Base-by-base conservation (phyloP, 805 yeast genomes). In the Metschnikowia noctiluminum region DNA sequence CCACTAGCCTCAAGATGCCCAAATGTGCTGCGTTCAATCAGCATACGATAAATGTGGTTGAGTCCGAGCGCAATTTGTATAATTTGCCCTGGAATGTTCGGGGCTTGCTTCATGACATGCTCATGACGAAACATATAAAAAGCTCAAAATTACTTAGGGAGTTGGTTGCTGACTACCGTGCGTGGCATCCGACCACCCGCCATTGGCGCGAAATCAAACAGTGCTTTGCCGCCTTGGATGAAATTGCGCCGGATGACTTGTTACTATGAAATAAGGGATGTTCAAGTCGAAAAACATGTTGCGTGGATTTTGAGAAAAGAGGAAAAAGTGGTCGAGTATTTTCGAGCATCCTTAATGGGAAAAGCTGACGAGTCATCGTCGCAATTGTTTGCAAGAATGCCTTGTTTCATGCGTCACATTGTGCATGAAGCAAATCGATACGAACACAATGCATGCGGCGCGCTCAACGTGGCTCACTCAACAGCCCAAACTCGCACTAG, bases 81-180 rank as follows among this genome's bases (percentile, higher is more conserved):
- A 58, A 61, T 36, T 41, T 73, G 21, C 75, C 78, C 3, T 72
- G 76, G 76, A 63, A 63, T 42, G 52, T 69, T 7, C 62, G 77
- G 27, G 69, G 69, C n/a, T 52, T 71, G 35, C 39, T 73, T 11
- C 62, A 72, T 35, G 74, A 71, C 43, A 56, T 73, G 36, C 48
- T 64, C 15, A 53, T 57, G 30, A 56, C 69, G 15, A 65, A 65
- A 45, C 67, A 72, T 52, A 62, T 73, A 11, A 53, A 55, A 7
- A 63, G 60, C 48, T 38, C 53, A 34, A 37, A 45, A 14, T 53
- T 72, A 15, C 45, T 71, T 2, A 45, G 46, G 13, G 59, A 62
- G 14, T 56, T 72, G 34, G 38, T 68, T 11, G 27, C 27, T 12
- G 63, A 63, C 31, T 71, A 56, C 50, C 48, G 55, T 7, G 27